Percentiles rank a stretch among this genome's conserved stretches.
Conservation (phyloP, 768 basidiomycete genomes). For the Mrakia hoshinonis region DNA sequence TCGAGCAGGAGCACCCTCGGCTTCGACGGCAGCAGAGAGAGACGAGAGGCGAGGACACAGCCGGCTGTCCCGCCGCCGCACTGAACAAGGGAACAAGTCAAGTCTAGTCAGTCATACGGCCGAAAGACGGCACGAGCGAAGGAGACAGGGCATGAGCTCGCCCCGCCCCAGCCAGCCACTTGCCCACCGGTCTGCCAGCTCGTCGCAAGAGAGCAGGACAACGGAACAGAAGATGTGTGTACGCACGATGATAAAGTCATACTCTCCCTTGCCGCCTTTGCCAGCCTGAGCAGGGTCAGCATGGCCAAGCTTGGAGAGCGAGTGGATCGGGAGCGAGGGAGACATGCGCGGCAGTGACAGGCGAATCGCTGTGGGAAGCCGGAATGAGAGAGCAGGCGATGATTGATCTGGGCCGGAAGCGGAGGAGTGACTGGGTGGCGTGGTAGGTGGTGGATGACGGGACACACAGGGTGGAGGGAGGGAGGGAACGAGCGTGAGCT, state of each 20-base stretch:
- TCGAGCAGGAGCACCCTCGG: constrained; percentile 28
- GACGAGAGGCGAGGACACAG: constrained; percentile 27
- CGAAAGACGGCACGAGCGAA: background rate
- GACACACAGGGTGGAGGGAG: background rate
- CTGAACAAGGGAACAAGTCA: background rate
- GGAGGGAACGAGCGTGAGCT: background rate
- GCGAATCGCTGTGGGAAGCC: no score
- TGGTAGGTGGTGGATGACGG: background rate
- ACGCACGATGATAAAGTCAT: constrained; percentile 29
- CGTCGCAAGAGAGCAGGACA: no score
- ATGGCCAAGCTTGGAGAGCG: constrained; percentile 12
- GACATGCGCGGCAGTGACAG: constrained; percentile 8
- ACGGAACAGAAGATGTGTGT: no score
- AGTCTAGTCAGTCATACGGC: no score
- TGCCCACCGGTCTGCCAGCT: background rate
- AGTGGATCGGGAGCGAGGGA: constrained; percentile 8
- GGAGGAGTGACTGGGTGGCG: background rate
- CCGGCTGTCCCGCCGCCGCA: constrained; percentile 28
- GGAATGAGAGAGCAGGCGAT: background rate
- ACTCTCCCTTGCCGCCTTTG: background rate
- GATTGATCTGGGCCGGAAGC: background rate
- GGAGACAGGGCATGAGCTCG: background rate
- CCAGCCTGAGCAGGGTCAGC: background rate
- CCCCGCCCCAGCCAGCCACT: background rate
- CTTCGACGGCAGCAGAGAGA: constrained; percentile 18